These are phyloP conservation scores for Neonectria neomacrospora DNA, from an alignment of 2,329 filamentous ascomycete species.

Conservation along the genomic window DNA sequence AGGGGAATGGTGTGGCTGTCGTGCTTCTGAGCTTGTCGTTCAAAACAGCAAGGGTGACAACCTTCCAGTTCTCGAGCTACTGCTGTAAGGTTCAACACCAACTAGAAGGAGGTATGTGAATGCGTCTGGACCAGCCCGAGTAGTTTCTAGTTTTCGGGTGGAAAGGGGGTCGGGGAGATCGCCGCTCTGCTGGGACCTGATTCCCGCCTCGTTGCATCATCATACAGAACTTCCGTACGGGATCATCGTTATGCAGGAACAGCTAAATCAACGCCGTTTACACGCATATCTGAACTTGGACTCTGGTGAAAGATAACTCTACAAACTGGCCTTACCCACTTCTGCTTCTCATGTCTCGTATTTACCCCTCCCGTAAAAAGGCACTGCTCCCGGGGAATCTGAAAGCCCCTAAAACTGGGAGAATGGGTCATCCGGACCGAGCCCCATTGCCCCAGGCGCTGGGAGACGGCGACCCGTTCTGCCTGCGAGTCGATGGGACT, in stretches of 20 bases:
- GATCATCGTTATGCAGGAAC: slow-evolving; percentile 19
- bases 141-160: not conserved
- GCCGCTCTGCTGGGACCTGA: slow-evolving; percentile 2
- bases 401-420: slow-evolving; percentile 1
- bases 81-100: slow-evolving; percentile 29
- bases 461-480: slow-evolving; percentile 12
- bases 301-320: not conserved
- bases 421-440: slow-evolving; percentile 20
- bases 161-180: slow-evolving; percentile 7
- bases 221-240: not conserved
- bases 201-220: slow-evolving; percentile 8
- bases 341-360: not conserved
- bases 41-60: slow-evolving; percentile 12
- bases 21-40: slow-evolving; percentile 10
- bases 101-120: slow-evolving; percentile 9
- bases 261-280: not conserved
- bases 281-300: not conserved
- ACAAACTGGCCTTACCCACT: not conserved
- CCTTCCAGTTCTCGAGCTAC: slow-evolving; percentile 21
- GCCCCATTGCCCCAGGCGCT: slow-evolving; percentile 24
- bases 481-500: slow-evolving; percentile 7
- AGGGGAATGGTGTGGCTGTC: slow-evolving; percentile 30
- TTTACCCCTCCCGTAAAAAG: slow-evolving; percentile 18
- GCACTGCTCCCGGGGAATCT: not conserved
- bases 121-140: slow-evolving; percentile 7